Conservation (phyloP, 2,329 filamentous ascomycete genomes). For the Sclerotinia spermophila region DNA sequence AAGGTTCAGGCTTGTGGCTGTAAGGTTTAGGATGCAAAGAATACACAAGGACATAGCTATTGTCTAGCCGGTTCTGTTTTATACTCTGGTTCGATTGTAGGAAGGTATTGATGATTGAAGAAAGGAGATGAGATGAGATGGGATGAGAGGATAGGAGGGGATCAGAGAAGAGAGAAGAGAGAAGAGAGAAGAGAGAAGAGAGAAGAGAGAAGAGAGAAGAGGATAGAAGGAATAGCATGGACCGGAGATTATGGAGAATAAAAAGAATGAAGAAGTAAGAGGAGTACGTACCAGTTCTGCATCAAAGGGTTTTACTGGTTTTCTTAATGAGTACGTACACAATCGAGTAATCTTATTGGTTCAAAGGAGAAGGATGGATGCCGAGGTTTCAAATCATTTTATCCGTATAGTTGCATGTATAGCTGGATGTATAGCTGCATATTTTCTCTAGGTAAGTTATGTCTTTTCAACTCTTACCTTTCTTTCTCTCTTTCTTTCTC, state of each 20-base stretch:
- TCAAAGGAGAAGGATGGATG: background rate
- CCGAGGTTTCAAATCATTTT: background rate
- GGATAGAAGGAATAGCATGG: background rate
- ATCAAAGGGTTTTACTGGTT: background rate
- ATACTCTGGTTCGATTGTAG: background rate
- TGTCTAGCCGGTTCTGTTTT: background rate
- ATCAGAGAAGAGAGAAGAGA: background rate
- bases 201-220: background rate
- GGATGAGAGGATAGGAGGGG: background rate
- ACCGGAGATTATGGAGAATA: background rate
- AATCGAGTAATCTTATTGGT: background rate
- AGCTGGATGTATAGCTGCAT: background rate
- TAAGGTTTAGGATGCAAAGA: background rate
- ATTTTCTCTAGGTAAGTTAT: background rate
- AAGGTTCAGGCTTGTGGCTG: background rate
- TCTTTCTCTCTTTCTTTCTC: too few relatives aligned
- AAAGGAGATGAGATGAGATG: background rate
- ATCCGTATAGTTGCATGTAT: background rate
- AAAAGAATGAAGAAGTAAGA: background rate
- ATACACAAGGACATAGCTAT: background rate
- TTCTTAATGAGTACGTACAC: background rate
- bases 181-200: background rate
- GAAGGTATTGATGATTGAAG: background rate
- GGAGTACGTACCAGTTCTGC: background rate
- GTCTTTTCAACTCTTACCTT: too few relatives aligned